Evolutionary conservation across 1,284 basidiomycete genomes (phyloP).

Genomic region (Stygiomarasmius scandens): DNA sequence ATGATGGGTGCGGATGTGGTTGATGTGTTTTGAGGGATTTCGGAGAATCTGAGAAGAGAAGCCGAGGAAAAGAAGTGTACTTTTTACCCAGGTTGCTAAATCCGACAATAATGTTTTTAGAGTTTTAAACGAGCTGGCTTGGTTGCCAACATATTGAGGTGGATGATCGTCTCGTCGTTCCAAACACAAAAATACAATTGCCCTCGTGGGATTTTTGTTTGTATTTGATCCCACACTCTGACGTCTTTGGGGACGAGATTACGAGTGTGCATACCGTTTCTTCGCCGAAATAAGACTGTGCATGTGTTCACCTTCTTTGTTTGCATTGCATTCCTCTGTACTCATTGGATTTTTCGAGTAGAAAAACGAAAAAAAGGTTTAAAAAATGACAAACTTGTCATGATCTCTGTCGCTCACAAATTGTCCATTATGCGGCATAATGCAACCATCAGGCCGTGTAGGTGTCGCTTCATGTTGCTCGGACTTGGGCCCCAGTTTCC

Average conservation of each 20-base stretch:
- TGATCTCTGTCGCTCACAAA: too few relatives aligned
- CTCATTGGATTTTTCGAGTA: not conserved
- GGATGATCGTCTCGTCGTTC: conserved; percentile 3
- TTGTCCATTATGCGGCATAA: too few relatives aligned
- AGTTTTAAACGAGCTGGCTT: conserved; percentile 98
- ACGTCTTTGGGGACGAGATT: conserved; percentile 4
- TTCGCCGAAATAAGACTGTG: conserved; percentile 89
- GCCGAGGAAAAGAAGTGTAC: conserved; percentile 41
- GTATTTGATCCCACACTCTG: too few relatives aligned
- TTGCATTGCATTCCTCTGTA: conserved; percentile 90
- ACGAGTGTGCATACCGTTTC: conserved; percentile 66
- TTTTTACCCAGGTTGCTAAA: conserved; percentile 96
- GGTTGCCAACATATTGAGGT: conserved; percentile 90
- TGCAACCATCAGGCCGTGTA: too few relatives aligned
- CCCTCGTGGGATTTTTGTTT: too few relatives aligned
- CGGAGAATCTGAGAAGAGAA: conserved; percentile 60
- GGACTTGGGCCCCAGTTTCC: too few relatives aligned
- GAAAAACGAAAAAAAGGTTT: conserved; percentile 7
- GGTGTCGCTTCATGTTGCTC: too few relatives aligned
- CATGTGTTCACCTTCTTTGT: conserved; percentile 96
- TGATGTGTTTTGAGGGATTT: conserved; percentile 59
- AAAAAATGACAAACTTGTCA: too few relatives aligned
- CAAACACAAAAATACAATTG: too few relatives aligned
- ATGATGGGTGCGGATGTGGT: conserved; percentile 67
- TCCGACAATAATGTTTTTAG: conserved; percentile 90